phyloP scores from a whole-genome alignment of 208 protist genomes.

The Trypanosoma avium region DNA sequence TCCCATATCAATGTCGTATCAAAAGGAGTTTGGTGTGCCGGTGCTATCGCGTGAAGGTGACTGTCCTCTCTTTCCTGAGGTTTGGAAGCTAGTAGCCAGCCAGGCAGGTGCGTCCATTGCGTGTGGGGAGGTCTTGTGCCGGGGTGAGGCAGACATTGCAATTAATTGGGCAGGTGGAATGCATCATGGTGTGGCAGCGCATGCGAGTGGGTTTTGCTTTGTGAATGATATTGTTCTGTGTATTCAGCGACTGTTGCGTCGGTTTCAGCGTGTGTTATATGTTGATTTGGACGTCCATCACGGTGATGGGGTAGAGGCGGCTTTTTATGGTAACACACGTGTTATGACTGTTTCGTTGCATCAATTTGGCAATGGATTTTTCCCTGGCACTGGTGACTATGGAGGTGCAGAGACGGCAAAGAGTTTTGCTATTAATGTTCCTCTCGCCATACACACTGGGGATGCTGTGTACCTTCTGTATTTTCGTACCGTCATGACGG shows the following conservation, averaged over 20 bases:
- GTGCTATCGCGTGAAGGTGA: constrained; percentile 58
- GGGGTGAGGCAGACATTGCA: constrained; percentile 91
- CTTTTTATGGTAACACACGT: constrained; percentile 99
- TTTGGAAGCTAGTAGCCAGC: constrained; percentile 72
- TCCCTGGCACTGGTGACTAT: constrained; percentile 96
- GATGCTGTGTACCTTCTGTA: constrained; percentile 93
- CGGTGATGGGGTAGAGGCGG: constrained; percentile 99
- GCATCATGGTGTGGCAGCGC: constrained; percentile 95
- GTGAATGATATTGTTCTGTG: constrained; percentile 99
- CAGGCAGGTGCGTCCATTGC: constrained; percentile 92
- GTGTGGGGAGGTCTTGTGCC: constrained; percentile 95
- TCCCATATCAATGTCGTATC: constrained; percentile 51
- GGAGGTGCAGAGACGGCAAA: constrained; percentile 18
- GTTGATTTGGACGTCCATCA: constrained; percentile 99
- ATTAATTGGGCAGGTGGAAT: constrained; percentile 99
- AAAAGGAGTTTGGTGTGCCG: constrained; percentile 81
- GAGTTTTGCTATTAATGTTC: constrained; percentile 94
- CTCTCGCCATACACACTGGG: constrained; percentile 94
- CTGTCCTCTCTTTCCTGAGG: constrained; percentile 81
- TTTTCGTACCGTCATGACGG: constrained; percentile 93
- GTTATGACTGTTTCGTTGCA: constrained; percentile 99
- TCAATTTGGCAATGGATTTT: constrained; percentile 97
- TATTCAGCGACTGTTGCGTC: constrained; percentile 98
- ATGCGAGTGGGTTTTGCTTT: constrained; percentile 99
- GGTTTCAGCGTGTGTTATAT: constrained; percentile 97